Base-by-base conservation (phyloP, 495 filamentous ascomycete genomes). In the Hyaloscypha hepaticicola region DNA sequence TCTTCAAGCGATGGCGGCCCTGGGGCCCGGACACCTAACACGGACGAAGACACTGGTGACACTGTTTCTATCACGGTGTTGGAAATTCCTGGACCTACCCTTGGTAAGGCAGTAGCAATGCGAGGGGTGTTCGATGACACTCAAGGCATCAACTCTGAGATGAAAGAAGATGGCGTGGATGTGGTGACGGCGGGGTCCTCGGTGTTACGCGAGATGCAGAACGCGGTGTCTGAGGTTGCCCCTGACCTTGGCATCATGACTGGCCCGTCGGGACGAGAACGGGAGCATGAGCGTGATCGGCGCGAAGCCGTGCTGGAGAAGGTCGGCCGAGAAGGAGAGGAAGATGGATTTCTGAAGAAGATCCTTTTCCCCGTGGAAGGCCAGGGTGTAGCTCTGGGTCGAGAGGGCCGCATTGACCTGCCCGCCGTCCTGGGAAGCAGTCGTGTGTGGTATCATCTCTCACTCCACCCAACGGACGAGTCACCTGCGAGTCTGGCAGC, bases 401-500 rank as follows among this genome's bases (percentile, higher is more conserved):
- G 86, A 70, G 80, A 79, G 56, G 90, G 85, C n/a, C 90, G 90
- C 12, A 83, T 93, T 68, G 90, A 93, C 75, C 84, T 96, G 29
- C 73, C 87, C 0, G 76, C 79, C 22, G 77, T 87, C 12, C 78
- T 96, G 11, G 85, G 84, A 63, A 91, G 89, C 72, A 96, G 91
- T 72, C 85, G 95, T 64, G 90, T 93, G 7, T 99, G 95, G 95
- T 96, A 96, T 77, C 95, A 99, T 69, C 85, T 99, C 6, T 89
- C 88, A 22, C 80, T 98, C 14, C 92, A 97, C 67, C 96, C 95
- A 0, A 96, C 90, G 3, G 96, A 98, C 69, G 91, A 96, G 26
- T 80, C 86, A 2, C 91, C 90, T 3, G 85, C 87, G 9, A 86
- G 81, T 61, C 77, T 97, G 51, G 85, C 87, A 5, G 74, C 82